A percentile compares a stretch with the other conserved stretches of the same genome.
These are phyloP conservation scores for Phytophthora constricta DNA, from an alignment of 352 stramenopile genomes.

Conservation along the genomic window DNA sequence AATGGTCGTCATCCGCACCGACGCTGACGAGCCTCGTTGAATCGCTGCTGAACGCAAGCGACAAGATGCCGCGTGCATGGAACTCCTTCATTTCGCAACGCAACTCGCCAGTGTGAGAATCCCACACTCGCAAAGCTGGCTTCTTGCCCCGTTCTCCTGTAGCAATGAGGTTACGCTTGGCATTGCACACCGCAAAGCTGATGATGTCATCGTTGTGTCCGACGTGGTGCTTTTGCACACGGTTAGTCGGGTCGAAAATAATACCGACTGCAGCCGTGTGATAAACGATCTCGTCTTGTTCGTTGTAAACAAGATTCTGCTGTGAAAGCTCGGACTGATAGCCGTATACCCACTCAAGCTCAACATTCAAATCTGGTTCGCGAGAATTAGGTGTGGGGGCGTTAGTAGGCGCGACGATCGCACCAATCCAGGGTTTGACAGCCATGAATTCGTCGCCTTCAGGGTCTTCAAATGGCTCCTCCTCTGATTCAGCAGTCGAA, in stretches of 20 bases:
- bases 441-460: slow-evolving; percentile 91
- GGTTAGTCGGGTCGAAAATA: slow-evolving; percentile 72
- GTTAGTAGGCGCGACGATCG: slow-evolving; percentile 81
- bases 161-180: slow-evolving; percentile 74
- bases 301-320: slow-evolving; percentile 87
- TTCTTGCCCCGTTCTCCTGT: slow-evolving; percentile 88
- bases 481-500: slow-evolving; percentile 24
- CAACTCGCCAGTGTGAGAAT: slow-evolving; percentile 75
- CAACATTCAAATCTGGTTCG: slow-evolving; percentile 64
- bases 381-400: slow-evolving; percentile 63
- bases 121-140: slow-evolving; percentile 82
- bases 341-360: slow-evolving; percentile 88
- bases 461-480: slow-evolving; percentile 30
- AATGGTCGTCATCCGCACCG: slow-evolving; percentile 86
- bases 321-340: slow-evolving; percentile 76
- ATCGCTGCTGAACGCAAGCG: slow-evolving; percentile 70
- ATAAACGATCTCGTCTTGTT: slow-evolving; percentile 82
- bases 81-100: slow-evolving; percentile 68
- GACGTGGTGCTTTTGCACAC: slow-evolving; percentile 84
- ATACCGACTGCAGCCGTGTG: slow-evolving; percentile 88
- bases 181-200: slow-evolving; percentile 72
- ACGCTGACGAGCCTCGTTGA: slow-evolving; percentile 68
- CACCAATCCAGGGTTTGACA: slow-evolving; percentile 89
- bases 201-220: slow-evolving; percentile 90
- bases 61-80: slow-evolving; percentile 74